Percentiles rank a stretch among this genome's conserved stretches.
Conservation (phyloP, 1,284 basidiomycete species). For the Heterobasidion occidentale region DNA sequence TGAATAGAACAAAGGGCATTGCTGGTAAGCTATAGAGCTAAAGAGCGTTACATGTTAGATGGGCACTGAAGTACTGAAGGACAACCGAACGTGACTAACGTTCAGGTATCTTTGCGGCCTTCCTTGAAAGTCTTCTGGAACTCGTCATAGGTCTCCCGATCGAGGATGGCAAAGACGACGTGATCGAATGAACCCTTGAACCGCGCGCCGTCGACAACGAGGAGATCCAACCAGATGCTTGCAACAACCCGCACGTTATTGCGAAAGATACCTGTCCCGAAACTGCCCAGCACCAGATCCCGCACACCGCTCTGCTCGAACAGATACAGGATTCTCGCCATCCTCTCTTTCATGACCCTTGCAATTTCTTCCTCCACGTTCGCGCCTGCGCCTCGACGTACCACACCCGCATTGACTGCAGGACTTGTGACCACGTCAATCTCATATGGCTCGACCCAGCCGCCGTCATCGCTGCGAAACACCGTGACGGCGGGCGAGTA, state of each 20-base stretch:
- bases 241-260: conserved; percentile 44
- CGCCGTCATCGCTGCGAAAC: conserved; percentile 49
- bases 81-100: neutral
- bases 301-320: conserved; percentile 51
- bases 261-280: conserved; percentile 66
- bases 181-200: conserved; percentile 51
- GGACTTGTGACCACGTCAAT: conserved; percentile 58
- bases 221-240: conserved; percentile 35
- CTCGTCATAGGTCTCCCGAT: conserved; percentile 36
- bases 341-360: conserved; percentile 55
- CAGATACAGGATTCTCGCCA: conserved; percentile 56
- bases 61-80: too few relatives aligned
- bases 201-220: conserved; percentile 36
- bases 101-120: neutral
- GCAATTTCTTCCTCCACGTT: conserved; percentile 44
- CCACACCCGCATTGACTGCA: conserved; percentile 62
- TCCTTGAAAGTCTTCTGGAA: conserved; percentile 35
- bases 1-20: too few relatives aligned
- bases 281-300: conserved; percentile 60
- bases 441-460: conserved; percentile 43
- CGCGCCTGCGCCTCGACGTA: conserved; percentile 29
- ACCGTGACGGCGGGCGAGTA: conserved; percentile 52
- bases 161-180: conserved; percentile 59
- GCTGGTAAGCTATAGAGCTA: too few relatives aligned
- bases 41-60: too few relatives aligned